Conservation (phyloP, 148 eudicot species). For the Fagopyrum homotropicum region DNA sequence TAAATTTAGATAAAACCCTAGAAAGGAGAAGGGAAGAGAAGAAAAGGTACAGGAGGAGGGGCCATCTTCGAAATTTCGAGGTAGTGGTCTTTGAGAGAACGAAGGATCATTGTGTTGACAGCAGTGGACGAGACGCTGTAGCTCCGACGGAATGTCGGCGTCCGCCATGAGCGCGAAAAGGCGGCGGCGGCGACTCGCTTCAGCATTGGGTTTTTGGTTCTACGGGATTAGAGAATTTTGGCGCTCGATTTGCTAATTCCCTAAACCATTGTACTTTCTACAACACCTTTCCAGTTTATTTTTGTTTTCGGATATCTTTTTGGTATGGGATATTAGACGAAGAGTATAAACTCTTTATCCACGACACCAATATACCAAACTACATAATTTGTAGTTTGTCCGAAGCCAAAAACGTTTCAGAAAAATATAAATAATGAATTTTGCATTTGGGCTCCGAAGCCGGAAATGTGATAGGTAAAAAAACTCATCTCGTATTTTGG, state of each 20-base stretch:
- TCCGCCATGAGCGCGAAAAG: constrained; percentile 29
- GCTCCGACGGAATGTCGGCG: constrained; percentile 19
- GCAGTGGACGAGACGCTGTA: constrained; percentile 33
- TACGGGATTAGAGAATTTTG: not conserved
- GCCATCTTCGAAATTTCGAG: constrained; percentile 71
- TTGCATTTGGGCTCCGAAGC: too few relatives aligned
- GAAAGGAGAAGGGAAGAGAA: not conserved
- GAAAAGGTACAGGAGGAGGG: constrained; percentile 29
- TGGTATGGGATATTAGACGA: not conserved
- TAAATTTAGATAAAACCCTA: constrained; percentile 20
- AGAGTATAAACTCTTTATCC: too few relatives aligned
- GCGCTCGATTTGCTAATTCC: constrained; percentile 3
- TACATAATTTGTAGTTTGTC: too few relatives aligned
- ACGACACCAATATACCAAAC: too few relatives aligned
- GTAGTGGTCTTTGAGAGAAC: constrained; percentile 79
- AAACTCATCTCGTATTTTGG: too few relatives aligned
- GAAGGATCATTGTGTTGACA: constrained; percentile 56
- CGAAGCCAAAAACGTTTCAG: too few relatives aligned
- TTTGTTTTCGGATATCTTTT: too few relatives aligned
- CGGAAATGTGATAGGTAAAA: too few relatives aligned
- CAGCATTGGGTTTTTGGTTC: constrained; percentile 21
- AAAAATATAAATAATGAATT: too few relatives aligned
- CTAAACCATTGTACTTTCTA: not conserved
- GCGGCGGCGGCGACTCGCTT: constrained; percentile 22
- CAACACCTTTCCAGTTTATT: not conserved